These are phyloP conservation scores for Agaricus blazei DNA, from an alignment of 768 basidiomycete genomes.

Conservation along the genomic window DNA sequence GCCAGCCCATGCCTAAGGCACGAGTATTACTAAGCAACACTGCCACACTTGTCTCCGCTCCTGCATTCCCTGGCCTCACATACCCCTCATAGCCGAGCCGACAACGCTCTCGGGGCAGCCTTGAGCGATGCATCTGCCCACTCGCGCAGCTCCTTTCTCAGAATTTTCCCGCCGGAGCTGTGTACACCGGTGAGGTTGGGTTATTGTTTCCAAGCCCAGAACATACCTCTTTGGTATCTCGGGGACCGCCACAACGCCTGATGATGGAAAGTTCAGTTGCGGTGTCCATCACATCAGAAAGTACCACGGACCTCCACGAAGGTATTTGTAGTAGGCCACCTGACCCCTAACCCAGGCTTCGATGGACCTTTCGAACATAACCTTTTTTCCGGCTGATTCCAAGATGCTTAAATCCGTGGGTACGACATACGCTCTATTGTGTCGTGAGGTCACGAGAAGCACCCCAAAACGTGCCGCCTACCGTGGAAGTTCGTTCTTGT, in stretches of 20 bases:
- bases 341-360: conserved; percentile 47
- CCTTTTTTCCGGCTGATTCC: conserved; percentile 18
- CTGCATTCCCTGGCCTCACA: too few species aligned
- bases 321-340: conserved; percentile 55
- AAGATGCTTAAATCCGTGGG: conserved; percentile 19
- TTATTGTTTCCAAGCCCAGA: neutral
- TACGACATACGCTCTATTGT: conserved; percentile 43
- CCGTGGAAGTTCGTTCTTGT: conserved; percentile 67
- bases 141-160: conserved; percentile 13
- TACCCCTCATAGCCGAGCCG: conserved; percentile 2
- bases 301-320: conserved; percentile 47
- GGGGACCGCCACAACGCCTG: conserved; percentile 46
- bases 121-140: conserved; percentile 10
- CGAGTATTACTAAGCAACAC: neutral
- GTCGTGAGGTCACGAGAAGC: neutral
- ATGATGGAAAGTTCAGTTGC: neutral
- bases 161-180: conserved; percentile 15
- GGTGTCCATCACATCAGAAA: neutral
- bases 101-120: neutral
- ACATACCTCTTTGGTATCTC: conserved; percentile 49
- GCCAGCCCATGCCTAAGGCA: neutral
- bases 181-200: neutral
- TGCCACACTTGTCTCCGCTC: neutral
- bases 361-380: conserved; percentile 34
- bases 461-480: conserved; percentile 17